These are phyloP conservation scores for Apiospora hydei DNA, from an alignment of 2,329 filamentous ascomycete genomes.

Conservation along the genomic window DNA sequence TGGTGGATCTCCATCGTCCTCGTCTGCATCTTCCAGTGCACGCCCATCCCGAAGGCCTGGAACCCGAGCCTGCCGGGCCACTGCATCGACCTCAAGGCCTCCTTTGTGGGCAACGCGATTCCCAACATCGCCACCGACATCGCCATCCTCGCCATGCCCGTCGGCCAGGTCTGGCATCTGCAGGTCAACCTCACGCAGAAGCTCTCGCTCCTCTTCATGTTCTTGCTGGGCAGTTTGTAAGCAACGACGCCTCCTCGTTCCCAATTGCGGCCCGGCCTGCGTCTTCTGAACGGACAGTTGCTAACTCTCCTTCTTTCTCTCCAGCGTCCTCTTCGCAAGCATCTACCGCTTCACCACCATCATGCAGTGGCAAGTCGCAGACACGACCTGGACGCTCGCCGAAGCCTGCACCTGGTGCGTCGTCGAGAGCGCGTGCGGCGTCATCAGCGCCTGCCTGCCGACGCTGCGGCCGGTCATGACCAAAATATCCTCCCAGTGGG, in stretches of 20 bases:
- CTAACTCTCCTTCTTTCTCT: neutral
- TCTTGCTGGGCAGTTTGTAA: conserved; percentile 45
- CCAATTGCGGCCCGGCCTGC: no score
- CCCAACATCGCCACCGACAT: conserved; percentile 50
- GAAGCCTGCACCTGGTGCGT: conserved; percentile 43
- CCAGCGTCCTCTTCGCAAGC: conserved; percentile 40
- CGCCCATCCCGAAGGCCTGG: conserved; percentile 47
- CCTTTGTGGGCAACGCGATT: conserved; percentile 53
- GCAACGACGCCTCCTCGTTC: conserved; percentile 17
- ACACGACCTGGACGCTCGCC: conserved; percentile 41
- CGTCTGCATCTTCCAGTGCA: conserved; percentile 49
- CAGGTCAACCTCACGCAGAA: conserved; percentile 37
- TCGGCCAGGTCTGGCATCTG: conserved; percentile 42
- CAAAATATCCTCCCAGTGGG: conserved; percentile 6
- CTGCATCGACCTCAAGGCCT: conserved; percentile 49
- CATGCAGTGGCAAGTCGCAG: conserved; percentile 38
- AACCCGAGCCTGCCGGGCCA: conserved; percentile 41
- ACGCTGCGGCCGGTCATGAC: conserved; percentile 46
- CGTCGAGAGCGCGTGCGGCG: conserved; percentile 43
- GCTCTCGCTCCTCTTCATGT: conserved; percentile 38
- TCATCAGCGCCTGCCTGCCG: conserved; percentile 52
- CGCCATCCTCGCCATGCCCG: conserved; percentile 43
- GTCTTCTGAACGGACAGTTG: neutral
- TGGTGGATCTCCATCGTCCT: conserved; percentile 39
- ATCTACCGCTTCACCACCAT: conserved; percentile 41